Evolutionary conservation across 192 early-diverging fungal genomes (phyloP).

Genomic region (Helicostylum pulchrum): DNA sequence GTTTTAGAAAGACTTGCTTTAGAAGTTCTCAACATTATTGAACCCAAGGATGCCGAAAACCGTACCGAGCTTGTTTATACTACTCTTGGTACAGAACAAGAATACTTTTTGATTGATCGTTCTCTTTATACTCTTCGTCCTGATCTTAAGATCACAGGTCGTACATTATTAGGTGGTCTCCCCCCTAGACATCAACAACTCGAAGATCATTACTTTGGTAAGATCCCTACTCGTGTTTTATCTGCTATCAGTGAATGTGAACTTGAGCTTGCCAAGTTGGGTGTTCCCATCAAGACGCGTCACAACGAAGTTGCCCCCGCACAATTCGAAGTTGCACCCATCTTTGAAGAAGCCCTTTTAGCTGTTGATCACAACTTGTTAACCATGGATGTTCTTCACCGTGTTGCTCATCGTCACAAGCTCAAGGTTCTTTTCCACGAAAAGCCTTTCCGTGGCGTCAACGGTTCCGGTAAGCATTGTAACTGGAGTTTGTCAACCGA

Average conservation of each 20-base stretch:
- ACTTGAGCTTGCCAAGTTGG: slow-evolving; percentile 89
- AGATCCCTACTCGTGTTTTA: slow-evolving; percentile 92
- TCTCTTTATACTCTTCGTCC: slow-evolving; percentile 89
- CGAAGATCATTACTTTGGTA: slow-evolving; percentile 99
- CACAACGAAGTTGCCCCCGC: slow-evolving; percentile 99
- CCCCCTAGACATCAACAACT: slow-evolving; percentile 98
- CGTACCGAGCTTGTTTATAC: slow-evolving; percentile 77
- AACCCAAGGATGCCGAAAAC: slow-evolving; percentile 28
- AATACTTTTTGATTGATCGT: slow-evolving; percentile 98
- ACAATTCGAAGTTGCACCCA: slow-evolving; percentile 97
- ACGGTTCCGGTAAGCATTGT: slow-evolving; percentile 98
- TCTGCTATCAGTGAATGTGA: slow-evolving; percentile 90
- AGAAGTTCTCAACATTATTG: slow-evolving; percentile 76
- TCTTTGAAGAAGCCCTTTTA: slow-evolving; percentile 93
- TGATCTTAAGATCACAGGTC: slow-evolving; percentile 96
- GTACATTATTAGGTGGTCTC: slow-evolving; percentile 88
- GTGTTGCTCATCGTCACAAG: slow-evolving; percentile 95
- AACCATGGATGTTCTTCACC: slow-evolving; percentile 96
- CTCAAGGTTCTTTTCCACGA: slow-evolving; percentile 98
- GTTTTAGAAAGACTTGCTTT: slow-evolving; percentile 78
- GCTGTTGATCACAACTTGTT: slow-evolving; percentile 99
- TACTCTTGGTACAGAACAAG: slow-evolving; percentile 96
- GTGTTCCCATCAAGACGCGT: slow-evolving; percentile 97
- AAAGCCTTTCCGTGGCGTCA: slow-evolving; percentile 98
- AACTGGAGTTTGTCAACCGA: slow-evolving; percentile 98